Evolutionary conservation across 345 rosid species (phyloP), one percentile per base, ranked within the genome.

Genomic region (Acer saccharum): DNA sequence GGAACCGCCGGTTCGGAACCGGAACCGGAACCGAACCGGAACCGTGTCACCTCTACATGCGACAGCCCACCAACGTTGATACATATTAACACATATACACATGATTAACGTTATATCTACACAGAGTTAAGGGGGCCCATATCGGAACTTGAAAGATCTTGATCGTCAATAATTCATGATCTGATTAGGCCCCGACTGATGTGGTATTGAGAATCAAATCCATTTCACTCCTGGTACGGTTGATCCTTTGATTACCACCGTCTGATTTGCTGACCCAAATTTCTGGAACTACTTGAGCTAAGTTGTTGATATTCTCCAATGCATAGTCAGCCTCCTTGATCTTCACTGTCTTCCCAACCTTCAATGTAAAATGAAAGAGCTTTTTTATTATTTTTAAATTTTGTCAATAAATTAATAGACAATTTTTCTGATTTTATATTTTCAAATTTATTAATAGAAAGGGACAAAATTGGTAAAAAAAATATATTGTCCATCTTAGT

Each of bases 341-440:
- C 84, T 83, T 89, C 77, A 75, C 86, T 1, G 83, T 81, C 80
- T 90, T 88, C 17, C 98, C 98, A 41, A 95, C 94, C 98, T 93
- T 21, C 66, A 66, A 35, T 21, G 6, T 12, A 11, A 11, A 12
- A 29, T 21, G 61, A 67, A 11, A 2, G 43, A 4, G 35, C 0
- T 3, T 32, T 3, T 32, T 32, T 32, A 32, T 32, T 32, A 32
- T 32, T 32, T 32, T 32, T 32, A 32, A 32, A 4, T 35, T 4
- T 5, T 4, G 39, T 35, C 6, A 35, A 35, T 35, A 35, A 35
- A 35, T 35, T 35, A 4, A 4, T 35, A 32, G 35, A 35, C 39
- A 35, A 4, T 35, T 35, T 32, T 35, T 35, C 39, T 35, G 39
- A 35, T 35, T 35, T 35, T 35, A 35, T 35, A 35, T 35, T 35